Percentiles rank a stretch among this genome's conserved stretches.
Conservation (phyloP, 805 yeast species). For the Pichia insulana region DNA sequence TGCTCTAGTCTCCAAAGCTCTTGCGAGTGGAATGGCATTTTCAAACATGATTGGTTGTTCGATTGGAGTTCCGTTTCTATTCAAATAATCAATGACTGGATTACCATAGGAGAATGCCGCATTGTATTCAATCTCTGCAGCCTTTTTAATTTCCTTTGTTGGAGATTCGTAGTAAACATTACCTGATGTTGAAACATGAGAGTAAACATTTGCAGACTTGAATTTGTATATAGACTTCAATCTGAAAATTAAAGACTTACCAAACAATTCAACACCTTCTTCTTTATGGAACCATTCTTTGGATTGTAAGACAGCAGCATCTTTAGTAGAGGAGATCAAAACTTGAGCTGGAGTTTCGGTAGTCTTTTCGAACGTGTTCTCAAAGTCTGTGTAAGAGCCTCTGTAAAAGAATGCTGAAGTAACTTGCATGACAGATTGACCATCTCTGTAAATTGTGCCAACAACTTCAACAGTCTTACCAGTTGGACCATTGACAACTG, state of each 20-base stretch:
- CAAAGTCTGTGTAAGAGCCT: constrained; percentile 81
- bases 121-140: constrained; percentile 77
- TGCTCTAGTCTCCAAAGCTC: constrained; percentile 61
- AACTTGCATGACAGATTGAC: constrained; percentile 82
- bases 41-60: constrained; percentile 92
- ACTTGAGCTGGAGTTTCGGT: constrained; percentile 84
- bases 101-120: constrained; percentile 94
- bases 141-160: constrained; percentile 77
- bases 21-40: constrained; percentile 76
- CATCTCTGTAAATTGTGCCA: constrained; percentile 75
- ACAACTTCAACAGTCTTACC: constrained; percentile 96
- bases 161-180: constrained; percentile 81
- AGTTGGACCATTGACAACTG: constrained; percentile 82
- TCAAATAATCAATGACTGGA: constrained; percentile 91
- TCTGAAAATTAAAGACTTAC: constrained; percentile 80
- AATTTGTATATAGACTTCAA: constrained; percentile 76
- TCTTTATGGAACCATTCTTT: constrained; percentile 97
- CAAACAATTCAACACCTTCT: constrained; percentile 59
- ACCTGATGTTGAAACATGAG: constrained; percentile 79
- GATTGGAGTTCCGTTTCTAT: constrained; percentile 84
- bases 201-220: constrained; percentile 67
- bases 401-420: constrained; percentile 94
- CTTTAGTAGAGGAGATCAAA: constrained; percentile 64
- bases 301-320: constrained; percentile 84
- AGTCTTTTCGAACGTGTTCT: constrained; percentile 84